These are phyloP conservation scores for Eucalyptus albens DNA, from an alignment of 345 rosid species.

Conservation along the genomic window DNA sequence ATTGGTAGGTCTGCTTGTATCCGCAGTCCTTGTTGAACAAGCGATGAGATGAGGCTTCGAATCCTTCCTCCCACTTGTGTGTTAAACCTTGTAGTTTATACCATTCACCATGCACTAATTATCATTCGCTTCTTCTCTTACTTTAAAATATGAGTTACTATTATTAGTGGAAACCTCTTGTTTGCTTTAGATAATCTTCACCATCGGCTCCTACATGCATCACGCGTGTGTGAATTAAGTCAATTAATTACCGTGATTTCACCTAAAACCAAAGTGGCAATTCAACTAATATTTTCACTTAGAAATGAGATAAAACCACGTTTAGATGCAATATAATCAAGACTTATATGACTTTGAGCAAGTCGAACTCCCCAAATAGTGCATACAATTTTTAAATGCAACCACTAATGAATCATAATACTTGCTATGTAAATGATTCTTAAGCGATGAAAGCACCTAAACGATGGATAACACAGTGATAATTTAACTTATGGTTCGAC, in stretches of 20 bases:
- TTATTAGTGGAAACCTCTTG: not conserved
- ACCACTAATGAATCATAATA: not conserved
- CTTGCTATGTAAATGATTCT: not conserved
- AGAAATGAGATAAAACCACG: not conserved
- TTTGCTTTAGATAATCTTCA: not conserved
- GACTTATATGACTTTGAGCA: not conserved
- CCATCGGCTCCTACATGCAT: not conserved
- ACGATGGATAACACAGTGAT: not conserved
- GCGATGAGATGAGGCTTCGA: not conserved
- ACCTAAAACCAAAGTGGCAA: not conserved
- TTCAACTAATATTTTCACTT: not conserved
- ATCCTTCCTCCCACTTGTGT: not conserved
- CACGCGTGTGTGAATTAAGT: not conserved
- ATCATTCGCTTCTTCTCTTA: not conserved
- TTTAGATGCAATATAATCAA: no score
- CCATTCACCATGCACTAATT: not conserved
- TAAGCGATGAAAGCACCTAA: not conserved
- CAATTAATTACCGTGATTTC: not conserved
- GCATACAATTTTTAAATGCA: no score
- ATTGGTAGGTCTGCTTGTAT: not conserved
- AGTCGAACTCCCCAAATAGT: not conserved
- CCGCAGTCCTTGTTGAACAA: not conserved
- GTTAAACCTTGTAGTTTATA: not conserved
- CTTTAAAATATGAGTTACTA: not conserved
- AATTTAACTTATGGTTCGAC: not conserved